Evolutionary conservation across 345 rosid species (phyloP).

Genomic region (Orychophragmus violaceus): DNA sequence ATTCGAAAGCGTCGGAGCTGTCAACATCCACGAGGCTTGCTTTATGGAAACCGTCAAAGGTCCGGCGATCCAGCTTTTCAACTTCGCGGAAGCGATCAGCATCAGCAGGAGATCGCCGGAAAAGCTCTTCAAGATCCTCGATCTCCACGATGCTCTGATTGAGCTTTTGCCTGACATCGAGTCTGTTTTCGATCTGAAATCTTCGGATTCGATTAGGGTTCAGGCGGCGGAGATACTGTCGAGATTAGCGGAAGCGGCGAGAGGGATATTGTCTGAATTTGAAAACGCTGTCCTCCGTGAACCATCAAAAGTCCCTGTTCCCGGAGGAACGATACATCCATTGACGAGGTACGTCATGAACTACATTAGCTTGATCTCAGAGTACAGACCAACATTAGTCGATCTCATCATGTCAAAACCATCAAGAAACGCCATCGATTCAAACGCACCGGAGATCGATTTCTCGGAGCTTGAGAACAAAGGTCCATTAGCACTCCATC

Average conservation of each 20-base stretch:
- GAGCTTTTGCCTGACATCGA: conserved; percentile 80
- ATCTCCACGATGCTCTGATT: conserved; percentile 76
- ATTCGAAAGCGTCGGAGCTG: conserved; percentile 55
- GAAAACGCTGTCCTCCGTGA: conserved; percentile 81
- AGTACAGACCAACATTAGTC: conserved; percentile 74
- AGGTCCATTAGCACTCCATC: conserved; percentile 68
- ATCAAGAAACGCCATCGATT: conserved; percentile 67
- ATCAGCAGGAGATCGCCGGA: conserved; percentile 90
- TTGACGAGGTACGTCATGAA: conserved; percentile 98
- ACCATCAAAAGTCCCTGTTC: conserved; percentile 75
- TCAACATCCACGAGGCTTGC: conserved; percentile 77
- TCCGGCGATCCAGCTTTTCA: conserved; percentile 80
- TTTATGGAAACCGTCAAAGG: conserved; percentile 94
- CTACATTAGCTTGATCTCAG: conserved; percentile 88
- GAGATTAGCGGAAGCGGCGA: conserved; percentile 81
- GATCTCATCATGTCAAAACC: conserved; percentile 91
- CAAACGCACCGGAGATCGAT: conserved; percentile 70
- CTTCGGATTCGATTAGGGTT: conserved; percentile 65
- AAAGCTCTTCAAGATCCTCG: conserved; percentile 85
- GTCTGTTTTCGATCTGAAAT: conserved; percentile 65
- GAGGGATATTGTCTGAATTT: conserved; percentile 87
- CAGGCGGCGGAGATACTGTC: conserved; percentile 94
- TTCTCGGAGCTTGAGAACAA: conserved; percentile 69
- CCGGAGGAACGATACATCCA: conserved; percentile 95
- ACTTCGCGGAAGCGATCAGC: conserved; percentile 92